Conservation (phyloP, 441 rosid species). For the Gossypium schwendimanii region DNA sequence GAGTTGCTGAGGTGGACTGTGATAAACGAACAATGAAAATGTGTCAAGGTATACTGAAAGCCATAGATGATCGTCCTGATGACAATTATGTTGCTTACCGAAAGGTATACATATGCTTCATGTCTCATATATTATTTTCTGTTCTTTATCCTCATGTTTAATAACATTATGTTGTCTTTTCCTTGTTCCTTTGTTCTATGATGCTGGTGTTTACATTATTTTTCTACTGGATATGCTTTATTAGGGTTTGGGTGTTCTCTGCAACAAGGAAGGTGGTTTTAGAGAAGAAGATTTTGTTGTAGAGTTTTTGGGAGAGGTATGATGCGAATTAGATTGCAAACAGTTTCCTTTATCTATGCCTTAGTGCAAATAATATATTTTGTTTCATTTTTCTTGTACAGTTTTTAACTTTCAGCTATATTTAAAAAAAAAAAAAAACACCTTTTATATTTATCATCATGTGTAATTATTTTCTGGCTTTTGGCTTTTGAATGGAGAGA, state of each 20-base stretch:
- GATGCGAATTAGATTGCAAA: slow-evolving; percentile 17
- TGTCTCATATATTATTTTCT: slow-evolving; percentile 6
- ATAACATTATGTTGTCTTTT: neutral
- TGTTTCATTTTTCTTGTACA: neutral
- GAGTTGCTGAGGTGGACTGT: slow-evolving; percentile 57
- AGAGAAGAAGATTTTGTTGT: slow-evolving; percentile 92
- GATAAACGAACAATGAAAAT: slow-evolving; percentile 57
- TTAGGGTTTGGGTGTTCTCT: slow-evolving; percentile 98
- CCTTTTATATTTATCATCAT: slow-evolving; percentile 6
- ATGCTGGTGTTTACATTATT: slow-evolving; percentile 17
- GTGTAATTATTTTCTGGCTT: neutral
- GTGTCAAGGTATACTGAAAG: slow-evolving; percentile 78
- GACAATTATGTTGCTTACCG: slow-evolving; percentile 96
- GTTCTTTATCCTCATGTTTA: neutral
- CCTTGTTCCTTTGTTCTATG: slow-evolving; percentile 4
- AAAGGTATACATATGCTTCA: slow-evolving; percentile 49
- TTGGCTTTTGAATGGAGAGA: neutral
- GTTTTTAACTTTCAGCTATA: neutral
- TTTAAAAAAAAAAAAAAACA: neutral
- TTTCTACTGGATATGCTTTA: slow-evolving; percentile 23
- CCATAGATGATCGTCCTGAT: slow-evolving; percentile 80
- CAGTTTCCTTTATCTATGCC: neutral
- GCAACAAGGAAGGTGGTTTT: slow-evolving; percentile 93
- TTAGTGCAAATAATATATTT: neutral
- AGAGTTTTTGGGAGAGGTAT: slow-evolving; percentile 99